Base-by-base conservation (phyloP, 148 eudicot species). In the Chenopodium quinoa region DNA sequence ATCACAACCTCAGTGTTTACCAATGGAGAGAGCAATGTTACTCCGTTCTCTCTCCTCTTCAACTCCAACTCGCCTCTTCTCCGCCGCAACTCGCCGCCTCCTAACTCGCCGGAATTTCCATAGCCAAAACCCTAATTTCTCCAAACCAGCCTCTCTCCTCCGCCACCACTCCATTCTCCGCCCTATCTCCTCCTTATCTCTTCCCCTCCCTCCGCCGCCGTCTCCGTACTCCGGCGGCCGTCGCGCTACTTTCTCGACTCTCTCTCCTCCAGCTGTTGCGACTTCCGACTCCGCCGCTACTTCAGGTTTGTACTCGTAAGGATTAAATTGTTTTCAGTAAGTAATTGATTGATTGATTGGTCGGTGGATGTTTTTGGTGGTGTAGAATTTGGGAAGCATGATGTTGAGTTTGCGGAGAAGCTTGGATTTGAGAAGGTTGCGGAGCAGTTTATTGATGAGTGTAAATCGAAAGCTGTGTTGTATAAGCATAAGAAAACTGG, bases 401-500 rank as follows among this genome's bases (percentile, higher is more conserved):
- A 87, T 71, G 86, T 84, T 74, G 92, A 86, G 7, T 91, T 89
- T 68, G 94, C 95, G 1, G 90, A 90, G 86, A 93, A 91, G 92
- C 88, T 85, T 27, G 99, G 99, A 48, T 96, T 93, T 44, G 98
- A 96, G 87, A 91, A 89, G 72, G 94, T 96, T 6, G 90, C 97
- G 25, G 97, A 93, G 82, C 83, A 96, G 86, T 91, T 88, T 58
- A 92, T 96, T 73, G 91, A 91, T 20, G 99, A 96, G 90, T 96
- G 98, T 73, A 96, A 93, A 75, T 92, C 99, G 2, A 92, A 76
- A 84, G 98, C 98, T 75, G 94, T 93, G 80, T 84, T 96, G 67
- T 96, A 86, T 83, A 90, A 87, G 83, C 99, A 96, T 66, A 91
- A 86, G 86, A 96, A 93, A 84, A 93, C 98, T 3, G 97, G 99